These are phyloP conservation scores for Aquilaria yunnanensis DNA, from an alignment of 345 rosid species.

Conservation along the genomic window DNA sequence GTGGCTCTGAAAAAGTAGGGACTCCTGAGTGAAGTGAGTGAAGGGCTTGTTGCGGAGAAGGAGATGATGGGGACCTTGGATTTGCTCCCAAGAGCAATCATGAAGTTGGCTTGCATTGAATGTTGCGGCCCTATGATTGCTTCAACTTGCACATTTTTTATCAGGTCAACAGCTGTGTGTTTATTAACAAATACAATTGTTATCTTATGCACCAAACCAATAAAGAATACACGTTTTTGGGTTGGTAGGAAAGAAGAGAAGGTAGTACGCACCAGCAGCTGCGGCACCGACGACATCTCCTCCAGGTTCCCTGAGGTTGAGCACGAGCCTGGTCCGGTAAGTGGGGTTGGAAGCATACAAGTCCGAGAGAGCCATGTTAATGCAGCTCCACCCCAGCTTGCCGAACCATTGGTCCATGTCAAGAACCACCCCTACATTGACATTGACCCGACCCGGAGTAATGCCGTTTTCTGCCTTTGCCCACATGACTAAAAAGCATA, in stretches of 20 bases:
- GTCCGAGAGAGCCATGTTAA: constrained; percentile 49
- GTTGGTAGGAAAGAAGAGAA: constrained; percentile 1
- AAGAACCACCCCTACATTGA: constrained; percentile 46
- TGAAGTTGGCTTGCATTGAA: constrained; percentile 31
- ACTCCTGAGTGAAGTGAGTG: constrained; percentile 25
- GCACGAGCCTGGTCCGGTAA: constrained; percentile 43
- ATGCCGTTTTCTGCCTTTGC: constrained; percentile 10
- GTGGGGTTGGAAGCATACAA: constrained; percentile 29
- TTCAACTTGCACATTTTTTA: constrained; percentile 36
- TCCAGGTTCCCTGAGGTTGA: constrained; percentile 34
- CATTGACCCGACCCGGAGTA: constrained; percentile 10
- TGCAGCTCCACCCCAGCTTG: constrained; percentile 30
- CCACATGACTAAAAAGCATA: neutral
- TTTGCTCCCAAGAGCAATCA: constrained; percentile 31
- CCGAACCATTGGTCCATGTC: constrained; percentile 23
- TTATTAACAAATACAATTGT: neutral
- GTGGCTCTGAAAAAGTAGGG: constrained; percentile 40
- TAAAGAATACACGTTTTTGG: neutral
- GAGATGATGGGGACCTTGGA: constrained; percentile 34
- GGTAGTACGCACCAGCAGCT: constrained; percentile 37
- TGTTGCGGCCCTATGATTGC: constrained; percentile 38
- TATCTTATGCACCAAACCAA: neutral
- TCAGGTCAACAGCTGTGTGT: constrained; percentile 33
- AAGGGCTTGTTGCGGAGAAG: constrained; percentile 40
- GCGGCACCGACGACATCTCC: constrained; percentile 42